These are phyloP conservation scores for Coffea humblotiana DNA, from an alignment of 305 asterid species.

Conservation along the genomic window DNA sequence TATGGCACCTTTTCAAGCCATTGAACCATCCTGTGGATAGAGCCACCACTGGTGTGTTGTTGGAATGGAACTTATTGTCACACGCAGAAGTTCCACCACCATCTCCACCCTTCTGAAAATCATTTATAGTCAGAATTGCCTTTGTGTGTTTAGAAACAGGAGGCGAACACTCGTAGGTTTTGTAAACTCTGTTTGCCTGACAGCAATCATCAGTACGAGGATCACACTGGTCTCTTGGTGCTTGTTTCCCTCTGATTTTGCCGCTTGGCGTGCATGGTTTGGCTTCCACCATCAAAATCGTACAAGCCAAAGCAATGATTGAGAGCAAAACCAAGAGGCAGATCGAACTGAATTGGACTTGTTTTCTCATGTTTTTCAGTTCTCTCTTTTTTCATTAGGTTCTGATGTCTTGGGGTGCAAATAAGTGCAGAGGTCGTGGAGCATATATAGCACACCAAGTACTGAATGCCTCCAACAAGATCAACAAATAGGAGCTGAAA, in stretches of 20 bases:
- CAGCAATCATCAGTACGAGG: slow-evolving; percentile 24
- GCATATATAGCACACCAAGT: background rate
- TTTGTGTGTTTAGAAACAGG: slow-evolving; percentile 21
- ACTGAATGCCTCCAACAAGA: background rate
- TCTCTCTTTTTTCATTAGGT: background rate
- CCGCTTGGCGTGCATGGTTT: slow-evolving; percentile 34
- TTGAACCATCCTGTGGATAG: slow-evolving; percentile 38
- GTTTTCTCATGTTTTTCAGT: slow-evolving; percentile 13
- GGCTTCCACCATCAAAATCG: slow-evolving; percentile 8
- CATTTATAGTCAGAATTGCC: slow-evolving; percentile 28
- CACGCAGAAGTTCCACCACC: slow-evolving; percentile 31
- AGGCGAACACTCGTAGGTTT: slow-evolving; percentile 28
- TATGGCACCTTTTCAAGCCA: slow-evolving; percentile 22
- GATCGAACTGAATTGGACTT: background rate
- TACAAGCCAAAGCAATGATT: background rate
- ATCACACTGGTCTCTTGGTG: slow-evolving; percentile 21
- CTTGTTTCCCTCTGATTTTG: slow-evolving; percentile 16
- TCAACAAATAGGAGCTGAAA: background rate
- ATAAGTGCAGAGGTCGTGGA: background rate
- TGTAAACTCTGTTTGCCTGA: slow-evolving; percentile 20
- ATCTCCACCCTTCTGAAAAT: slow-evolving; percentile 32
- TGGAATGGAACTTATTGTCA: slow-evolving; percentile 25
- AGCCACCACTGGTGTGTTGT: slow-evolving; percentile 30
- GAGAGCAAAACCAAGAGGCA: slow-evolving; percentile 10
- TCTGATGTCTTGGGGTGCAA: background rate